A percentile compares a stretch with the other conserved stretches of the same genome.
phyloP scores from a whole-genome alignment of 805 yeast genomes.

The Cyberlindnera lachancei region DNA sequence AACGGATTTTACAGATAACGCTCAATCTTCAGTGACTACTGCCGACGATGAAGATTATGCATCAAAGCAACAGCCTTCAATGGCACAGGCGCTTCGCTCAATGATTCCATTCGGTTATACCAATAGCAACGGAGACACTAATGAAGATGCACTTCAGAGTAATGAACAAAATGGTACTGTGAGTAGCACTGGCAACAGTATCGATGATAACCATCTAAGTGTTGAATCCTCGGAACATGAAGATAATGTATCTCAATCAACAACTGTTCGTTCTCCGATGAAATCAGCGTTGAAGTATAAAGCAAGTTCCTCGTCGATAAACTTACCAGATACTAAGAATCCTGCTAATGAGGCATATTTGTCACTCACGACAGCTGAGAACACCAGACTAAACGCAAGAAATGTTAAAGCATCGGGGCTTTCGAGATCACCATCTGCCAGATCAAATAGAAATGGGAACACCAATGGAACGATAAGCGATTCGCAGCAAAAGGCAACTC shows the following conservation, averaged over 20 bases:
- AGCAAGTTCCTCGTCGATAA: conserved; percentile 16
- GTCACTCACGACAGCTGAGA: conserved; percentile 70
- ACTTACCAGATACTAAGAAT: conserved; percentile 10
- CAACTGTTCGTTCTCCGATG: conserved; percentile 36
- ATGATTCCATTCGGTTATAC: conserved; percentile 24
- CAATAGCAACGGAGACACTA: conserved; percentile 5
- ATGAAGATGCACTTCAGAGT: conserved; percentile 1
- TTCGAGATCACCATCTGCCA: neutral
- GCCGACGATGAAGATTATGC: conserved; percentile 10
- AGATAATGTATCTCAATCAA: too few relatives aligned
- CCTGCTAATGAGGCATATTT: conserved; percentile 59
- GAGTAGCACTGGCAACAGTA: too few relatives aligned
- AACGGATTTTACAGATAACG: conserved; percentile 10
- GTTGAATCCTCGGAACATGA: conserved; percentile 8
- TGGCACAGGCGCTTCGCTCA: conserved; percentile 44
- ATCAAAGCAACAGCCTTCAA: conserved; percentile 6
- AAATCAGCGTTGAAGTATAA: conserved; percentile 34
- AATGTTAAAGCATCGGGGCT: neutral
- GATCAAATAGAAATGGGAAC: conserved; percentile 3
- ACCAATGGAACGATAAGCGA: too few relatives aligned
- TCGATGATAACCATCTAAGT: conserved; percentile 6
- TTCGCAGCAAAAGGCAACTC: neutral
- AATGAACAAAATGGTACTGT: too few relatives aligned
- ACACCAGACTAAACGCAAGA: conserved; percentile 65
- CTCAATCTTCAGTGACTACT: conserved; percentile 18